Evolutionary conservation across 2,329 filamentous ascomycete genomes (phyloP).

Genomic region (Nemania diffusa): DNA sequence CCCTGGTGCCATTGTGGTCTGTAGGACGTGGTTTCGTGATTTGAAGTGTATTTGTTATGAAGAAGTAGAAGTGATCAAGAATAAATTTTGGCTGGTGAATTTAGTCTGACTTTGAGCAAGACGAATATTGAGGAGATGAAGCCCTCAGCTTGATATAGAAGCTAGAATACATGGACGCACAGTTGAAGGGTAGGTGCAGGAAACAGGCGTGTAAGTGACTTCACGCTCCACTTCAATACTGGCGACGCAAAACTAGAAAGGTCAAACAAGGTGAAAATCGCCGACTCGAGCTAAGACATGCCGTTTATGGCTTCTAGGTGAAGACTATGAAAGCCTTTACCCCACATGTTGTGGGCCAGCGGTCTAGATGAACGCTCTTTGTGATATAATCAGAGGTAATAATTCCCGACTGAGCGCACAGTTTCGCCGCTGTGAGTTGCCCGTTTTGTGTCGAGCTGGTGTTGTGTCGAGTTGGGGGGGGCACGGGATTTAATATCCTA

Average conservation of each 20-base stretch:
- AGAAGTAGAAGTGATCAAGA: not conserved
- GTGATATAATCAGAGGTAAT: conserved; percentile 21
- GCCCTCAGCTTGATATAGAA: conserved; percentile 36
- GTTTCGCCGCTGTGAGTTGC: conserved; percentile 1
- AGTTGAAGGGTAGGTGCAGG: conserved; percentile 9
- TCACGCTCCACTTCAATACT: conserved; percentile 31
- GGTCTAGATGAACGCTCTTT: conserved; percentile 6
- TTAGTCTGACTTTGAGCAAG: not conserved
- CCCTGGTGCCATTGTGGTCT: conserved; percentile 46
- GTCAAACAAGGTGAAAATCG: conserved; percentile 45
- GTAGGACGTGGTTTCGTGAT: not conserved
- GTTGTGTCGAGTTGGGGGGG: not conserved
- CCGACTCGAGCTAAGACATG: conserved; percentile 38
- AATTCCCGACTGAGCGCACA: conserved; percentile 29
- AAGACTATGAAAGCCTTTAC: conserved; percentile 7
- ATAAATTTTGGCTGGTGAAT: not conserved
- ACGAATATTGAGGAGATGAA: conserved; percentile 14
- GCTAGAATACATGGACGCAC: conserved; percentile 7
- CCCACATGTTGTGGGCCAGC: conserved; percentile 22
- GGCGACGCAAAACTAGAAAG: conserved; percentile 8
- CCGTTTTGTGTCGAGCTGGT: not conserved
- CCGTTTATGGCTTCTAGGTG: not conserved
- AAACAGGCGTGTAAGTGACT: conserved; percentile 41
- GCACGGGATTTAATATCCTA: conserved; percentile 6
- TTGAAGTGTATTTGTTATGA: not conserved